Base-by-base conservation (phyloP, 1,284 basidiomycete genomes). In the Ceraceosorus guamensis region DNA sequence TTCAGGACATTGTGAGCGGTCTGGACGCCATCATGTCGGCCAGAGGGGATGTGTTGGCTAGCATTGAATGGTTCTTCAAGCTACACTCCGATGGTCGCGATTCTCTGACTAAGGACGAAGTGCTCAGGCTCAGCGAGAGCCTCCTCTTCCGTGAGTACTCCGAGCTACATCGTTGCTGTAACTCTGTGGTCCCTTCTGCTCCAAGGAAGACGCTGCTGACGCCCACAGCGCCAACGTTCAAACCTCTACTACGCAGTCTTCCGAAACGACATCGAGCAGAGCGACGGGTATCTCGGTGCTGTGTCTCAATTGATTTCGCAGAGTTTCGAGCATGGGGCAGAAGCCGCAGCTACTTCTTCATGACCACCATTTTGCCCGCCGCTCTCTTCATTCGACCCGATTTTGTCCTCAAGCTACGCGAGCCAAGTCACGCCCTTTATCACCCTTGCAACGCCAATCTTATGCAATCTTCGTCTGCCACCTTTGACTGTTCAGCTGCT, bases 21-120 rank as follows among this genome's bases (percentile, higher is more conserved):
- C 79, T 98, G 46, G 87, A 95, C 69, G 85, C 86, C 11, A 87
- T 96, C 55, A 89, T 97, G 84, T 89, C 90, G 77, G 60, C 66
- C 16, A 58, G 65, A 31, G 70, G 68, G 37, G 95, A 95, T 75
- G 80, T 98, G 60, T 95, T 97, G 90, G 89, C 91, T 60, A 93
- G 89, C 69, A 96, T 97, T 68, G 89, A 95, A 76, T 97, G 93
- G 91, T 93, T 98, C 79, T 97, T 98, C 79, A 87, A 88, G 65
- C 77, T 98, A 51, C 73, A 76, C 43, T 92, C 92, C 78, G 87
- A 97, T 76, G 91, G 89, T 64, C 91, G 97, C 71, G 91, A 91
- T 0, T 91, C 82, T 73, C 79, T 98, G 61, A 93, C 91, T 2
- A 96, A 93, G 77, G 92, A 97, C 70, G 93, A 98, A 76, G 89